Evolutionary conservation across 345 rosid genomes (phyloP), one percentile per base, ranked within the genome.

Genomic region (Adansonia digitata): DNA sequence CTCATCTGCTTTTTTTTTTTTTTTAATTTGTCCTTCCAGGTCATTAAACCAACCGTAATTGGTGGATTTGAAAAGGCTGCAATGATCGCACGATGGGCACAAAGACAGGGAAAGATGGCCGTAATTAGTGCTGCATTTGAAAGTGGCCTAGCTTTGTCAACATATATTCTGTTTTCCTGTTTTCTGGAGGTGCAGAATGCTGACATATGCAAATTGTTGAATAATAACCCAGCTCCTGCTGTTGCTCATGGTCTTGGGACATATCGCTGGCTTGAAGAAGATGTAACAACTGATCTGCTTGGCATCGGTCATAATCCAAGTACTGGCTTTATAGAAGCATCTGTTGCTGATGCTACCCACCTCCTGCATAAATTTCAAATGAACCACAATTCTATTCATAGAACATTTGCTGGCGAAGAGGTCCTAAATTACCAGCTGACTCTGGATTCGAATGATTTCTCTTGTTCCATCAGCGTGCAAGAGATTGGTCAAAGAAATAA

Each of bases 221-320:
- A 84, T 24, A 72, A 73, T 75, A 79, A 82, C 70, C 69, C 73
- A 24, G 55, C 80, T 67, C 78, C 87, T 74, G 59, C 83, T 63
- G 75, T 91, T 56, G 94, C 94, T 73, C 98, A 94, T 81, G 97
- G 98, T 75, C 92, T 94, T 77, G 98, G 98, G 77, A 94, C 98
- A 46, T 92, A 87, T 65, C 74, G 66, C 75, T 94, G 97, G 98
- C 93, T 94, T 76, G 78, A 84, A 76, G 91, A 92, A 85, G 97
- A 94, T 78, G 86, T 91, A 75, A 77, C 89, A 79, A 74, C 82
- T 70, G 71, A 75, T 78, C 82, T 82, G 68, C 82, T 94, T 48
- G 85, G 87, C 77, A 84, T 94, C 78, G 78, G 61, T 51, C 80
- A 62, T 59, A 80, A 84, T 79, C 87, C 82, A 9, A 57, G 61